Base-by-base conservation (phyloP, 306 rosid genomes). In the Trichosanthes truncata region DNA sequence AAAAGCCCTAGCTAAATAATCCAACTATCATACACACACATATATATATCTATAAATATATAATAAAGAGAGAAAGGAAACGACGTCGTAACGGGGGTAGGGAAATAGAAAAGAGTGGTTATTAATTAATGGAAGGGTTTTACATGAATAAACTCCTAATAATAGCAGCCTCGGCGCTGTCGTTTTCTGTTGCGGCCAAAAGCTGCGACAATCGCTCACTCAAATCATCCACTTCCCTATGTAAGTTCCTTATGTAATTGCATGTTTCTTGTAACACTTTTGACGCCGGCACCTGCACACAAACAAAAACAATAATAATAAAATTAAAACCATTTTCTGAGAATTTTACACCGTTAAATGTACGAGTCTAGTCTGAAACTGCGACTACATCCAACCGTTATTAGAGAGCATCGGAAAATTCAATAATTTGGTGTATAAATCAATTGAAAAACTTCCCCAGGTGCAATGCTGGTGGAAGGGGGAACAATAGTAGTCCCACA, bases 231-330 rank as follows among this genome's bases (percentile, higher is more conserved):
- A 77, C 68, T 9, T 77, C 69, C 6, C 68, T 20, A 2, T 53
- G 66, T 13, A 77, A 77, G 18, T 17, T 77, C 26, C 80, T 77
- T 77, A 77, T 77, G 80, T 77, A 77, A 18, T 77, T 77, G 80
- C 80, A 77, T 7, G 68, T 77, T 41, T 77, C 80, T 43, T 56
- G 80, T 7, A 77, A 5, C 68, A 77, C 80, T 14, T n/a, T 33
- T 0, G 69, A 77, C 26, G 80, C 80, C 2, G 80, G 21, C 38
- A 38, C 80, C 80, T 77, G 56, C 33, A 38, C 43, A 8, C 25
- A 9, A 15, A 65, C 5, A 10, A 7, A 59, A 9, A 59, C 21
- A 57, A 21, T 4, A 57, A 57, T 1, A 29, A 29, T 29, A 29
- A 2, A 29, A 29, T 29, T 29, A 29, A 29, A 29, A 29, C 33